Evolutionary conservation across 2,329 filamentous ascomycete species (phyloP).

Genomic region (Niveomyces coronatus): DNA sequence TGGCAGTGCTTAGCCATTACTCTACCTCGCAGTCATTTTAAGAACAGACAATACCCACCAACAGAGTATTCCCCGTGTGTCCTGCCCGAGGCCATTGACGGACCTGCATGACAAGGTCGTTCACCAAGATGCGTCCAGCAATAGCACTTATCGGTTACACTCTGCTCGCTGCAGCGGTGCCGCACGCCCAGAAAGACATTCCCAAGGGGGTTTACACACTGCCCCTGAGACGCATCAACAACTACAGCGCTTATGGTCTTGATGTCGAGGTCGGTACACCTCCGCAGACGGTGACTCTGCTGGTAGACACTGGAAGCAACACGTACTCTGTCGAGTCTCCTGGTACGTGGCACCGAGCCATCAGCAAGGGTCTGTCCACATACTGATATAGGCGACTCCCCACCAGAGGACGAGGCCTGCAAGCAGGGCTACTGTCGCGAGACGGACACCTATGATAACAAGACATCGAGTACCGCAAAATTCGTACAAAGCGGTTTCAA

Average conservation of each 20-base stretch:
- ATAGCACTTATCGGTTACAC: no score
- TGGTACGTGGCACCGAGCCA: constrained; percentile 8
- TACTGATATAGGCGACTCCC: no score
- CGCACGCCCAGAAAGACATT: constrained; percentile 2
- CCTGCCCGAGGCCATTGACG: no score
- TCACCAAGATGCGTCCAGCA: no score
- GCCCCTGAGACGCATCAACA: constrained; percentile 11
- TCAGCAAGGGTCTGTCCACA: no score
- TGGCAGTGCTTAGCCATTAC: no score
- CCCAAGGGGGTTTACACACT: constrained; percentile 9
- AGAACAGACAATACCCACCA: no score
- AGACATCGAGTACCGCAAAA: constrained; percentile 8
- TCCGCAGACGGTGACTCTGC: constrained; percentile 8
- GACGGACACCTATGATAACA: constrained; percentile 11
- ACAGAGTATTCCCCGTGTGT: no score
- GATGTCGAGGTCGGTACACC: constrained; percentile 11
- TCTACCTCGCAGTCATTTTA: no score
- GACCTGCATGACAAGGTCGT: no score
- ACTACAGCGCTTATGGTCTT: constrained; percentile 11
- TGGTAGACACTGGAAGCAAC: constrained; percentile 11
- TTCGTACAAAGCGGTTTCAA: constrained; percentile 7
- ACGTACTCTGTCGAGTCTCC: constrained; percentile 11
- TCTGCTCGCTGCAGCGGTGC: neutral
- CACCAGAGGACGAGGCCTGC: constrained; percentile 8
- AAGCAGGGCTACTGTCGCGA: constrained; percentile 8